Evolutionary conservation across 176 grass and related monocot genomes (phyloP), one percentile per base, ranked within the genome.

Genomic region (Oryza nivara): DNA sequence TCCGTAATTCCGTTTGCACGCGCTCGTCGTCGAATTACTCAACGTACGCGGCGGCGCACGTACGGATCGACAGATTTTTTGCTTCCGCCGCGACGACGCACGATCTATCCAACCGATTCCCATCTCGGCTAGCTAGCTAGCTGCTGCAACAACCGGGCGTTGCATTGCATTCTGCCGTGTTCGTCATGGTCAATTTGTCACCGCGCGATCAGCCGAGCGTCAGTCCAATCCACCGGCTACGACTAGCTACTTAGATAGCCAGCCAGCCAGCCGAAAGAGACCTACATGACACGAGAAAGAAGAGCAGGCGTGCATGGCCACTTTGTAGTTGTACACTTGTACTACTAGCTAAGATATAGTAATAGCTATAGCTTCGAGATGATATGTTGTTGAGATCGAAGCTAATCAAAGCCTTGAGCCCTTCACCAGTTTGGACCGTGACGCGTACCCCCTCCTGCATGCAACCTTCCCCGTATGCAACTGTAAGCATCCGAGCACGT

Each of bases 351-450:
- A 41, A 41, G 30, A 32, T 32, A 32, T 40, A 6, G 38, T 36
- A 36, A 48, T 15, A 49, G 47, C 13, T 13, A 12, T 19, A 14
- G 20, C 16, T 54, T 61, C 17, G 56, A 61, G 54, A 4, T 17
- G 49, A 52, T 15, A 9, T 61, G 35, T 5, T 22, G 56, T 22
- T 61, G 17, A 20, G 56, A 61, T 61, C 19, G 56, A 61, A 61
- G 56, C 17, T 9, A 61, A 61, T 61, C 19, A 61, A 61, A 61
- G 56, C 56, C 56, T 56, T 56, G 52, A 56, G 52, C 52, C 52
- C 52, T 61, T 61, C 56, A 61, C 56, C 56, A 61, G 56, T 22
- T 61, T 61, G 56, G 56, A 61, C 56, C 56, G 56, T n/a, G 56
- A 61, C 56, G 56, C 56, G 6, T 61, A 7, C 20, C 11, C 11